Conservation (phyloP, 306 rosid genomes). For the Pyrus pyrifolia region DNA sequence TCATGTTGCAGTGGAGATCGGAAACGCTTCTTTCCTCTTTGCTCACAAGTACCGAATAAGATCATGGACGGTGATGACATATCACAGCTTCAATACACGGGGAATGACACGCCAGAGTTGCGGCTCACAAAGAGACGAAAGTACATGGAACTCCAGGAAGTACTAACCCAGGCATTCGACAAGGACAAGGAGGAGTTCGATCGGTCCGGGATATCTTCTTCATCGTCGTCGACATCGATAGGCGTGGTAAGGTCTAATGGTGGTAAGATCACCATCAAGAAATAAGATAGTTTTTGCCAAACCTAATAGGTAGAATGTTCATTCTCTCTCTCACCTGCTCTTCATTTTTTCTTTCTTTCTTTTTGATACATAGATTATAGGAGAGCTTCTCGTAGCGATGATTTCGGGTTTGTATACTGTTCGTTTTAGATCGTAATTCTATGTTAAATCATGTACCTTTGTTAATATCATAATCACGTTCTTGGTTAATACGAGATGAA, state of each 20-base stretch:
- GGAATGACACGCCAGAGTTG: constrained; percentile 44
- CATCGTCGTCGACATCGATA: constrained; percentile 53
- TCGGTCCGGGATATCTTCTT: constrained; percentile 44
- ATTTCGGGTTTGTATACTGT: not conserved
- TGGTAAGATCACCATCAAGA: constrained; percentile 6
- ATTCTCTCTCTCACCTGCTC: not conserved
- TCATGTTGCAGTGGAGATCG: constrained; percentile 43
- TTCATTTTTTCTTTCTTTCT: not conserved
- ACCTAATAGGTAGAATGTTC: not conserved
- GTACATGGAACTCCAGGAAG: constrained; percentile 54
- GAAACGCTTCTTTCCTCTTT: constrained; percentile 71
- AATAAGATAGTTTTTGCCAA: not conserved
- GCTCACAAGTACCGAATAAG: constrained; percentile 56
- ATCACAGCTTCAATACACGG: constrained; percentile 39
- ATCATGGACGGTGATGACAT: constrained; percentile 67
- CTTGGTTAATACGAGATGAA: not conserved
- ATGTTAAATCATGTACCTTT: not conserved
- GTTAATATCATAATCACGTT: not conserved
- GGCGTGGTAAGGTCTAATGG: constrained; percentile 24
- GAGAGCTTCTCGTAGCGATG: not conserved
- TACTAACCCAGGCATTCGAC: constrained; percentile 43
- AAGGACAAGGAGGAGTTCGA: constrained; percentile 54
- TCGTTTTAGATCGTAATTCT: not conserved
- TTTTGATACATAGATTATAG: not conserved
- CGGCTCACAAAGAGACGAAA: constrained; percentile 34